Conservation (phyloP, 768 basidiomycete species). For the Leccinum uliginosum region DNA sequence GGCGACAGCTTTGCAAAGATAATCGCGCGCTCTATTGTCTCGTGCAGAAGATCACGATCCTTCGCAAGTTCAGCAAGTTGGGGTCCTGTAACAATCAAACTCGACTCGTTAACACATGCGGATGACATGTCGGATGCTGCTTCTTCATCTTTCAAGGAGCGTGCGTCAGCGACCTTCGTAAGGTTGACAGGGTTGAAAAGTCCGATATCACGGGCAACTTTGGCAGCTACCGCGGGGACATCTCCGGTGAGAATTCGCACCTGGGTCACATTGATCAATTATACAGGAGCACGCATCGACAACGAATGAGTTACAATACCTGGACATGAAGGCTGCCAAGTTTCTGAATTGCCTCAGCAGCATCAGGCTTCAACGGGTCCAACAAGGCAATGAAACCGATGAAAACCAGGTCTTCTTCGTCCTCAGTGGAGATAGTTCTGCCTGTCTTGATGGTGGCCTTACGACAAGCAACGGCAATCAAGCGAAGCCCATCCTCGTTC, state of each 20-base stretch:
- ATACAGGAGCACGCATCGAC: background rate
- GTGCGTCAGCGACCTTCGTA: background rate
- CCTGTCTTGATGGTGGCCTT: slow-evolving; percentile 14
- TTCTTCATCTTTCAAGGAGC: slow-evolving; percentile 25
- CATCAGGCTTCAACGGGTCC: slow-evolving; percentile 31
- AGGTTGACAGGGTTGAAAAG: slow-evolving; percentile 24
- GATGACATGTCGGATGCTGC: slow-evolving; percentile 7
- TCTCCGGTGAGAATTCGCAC: slow-evolving; percentile 36
- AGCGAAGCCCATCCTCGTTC: slow-evolving; percentile 30
- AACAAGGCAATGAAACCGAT: slow-evolving; percentile 28
- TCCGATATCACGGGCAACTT: slow-evolving; percentile 35
- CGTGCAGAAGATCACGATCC: slow-evolving; percentile 21
- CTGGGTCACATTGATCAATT: slow-evolving; percentile 12
- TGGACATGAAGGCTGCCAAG: slow-evolving; percentile 28
- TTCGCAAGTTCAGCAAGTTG: slow-evolving; percentile 28
- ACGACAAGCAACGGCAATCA: slow-evolving; percentile 28
- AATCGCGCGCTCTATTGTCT: slow-evolving; percentile 29
- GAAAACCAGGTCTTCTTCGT: slow-evolving; percentile 29
- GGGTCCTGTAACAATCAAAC: slow-evolving; percentile 27
- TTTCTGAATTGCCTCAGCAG: slow-evolving; percentile 27
- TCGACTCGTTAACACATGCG: slow-evolving; percentile 16
- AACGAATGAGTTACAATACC: slow-evolving; percentile 13
- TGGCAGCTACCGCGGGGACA: slow-evolving; percentile 32
- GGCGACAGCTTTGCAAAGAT: slow-evolving; percentile 32
- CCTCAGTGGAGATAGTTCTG: slow-evolving; percentile 15